A percentile compares a stretch with the other conserved stretches of the same genome.
Conservation (phyloP, 352 stramenopile genomes). For the Globisporangium barbulae region DNA sequence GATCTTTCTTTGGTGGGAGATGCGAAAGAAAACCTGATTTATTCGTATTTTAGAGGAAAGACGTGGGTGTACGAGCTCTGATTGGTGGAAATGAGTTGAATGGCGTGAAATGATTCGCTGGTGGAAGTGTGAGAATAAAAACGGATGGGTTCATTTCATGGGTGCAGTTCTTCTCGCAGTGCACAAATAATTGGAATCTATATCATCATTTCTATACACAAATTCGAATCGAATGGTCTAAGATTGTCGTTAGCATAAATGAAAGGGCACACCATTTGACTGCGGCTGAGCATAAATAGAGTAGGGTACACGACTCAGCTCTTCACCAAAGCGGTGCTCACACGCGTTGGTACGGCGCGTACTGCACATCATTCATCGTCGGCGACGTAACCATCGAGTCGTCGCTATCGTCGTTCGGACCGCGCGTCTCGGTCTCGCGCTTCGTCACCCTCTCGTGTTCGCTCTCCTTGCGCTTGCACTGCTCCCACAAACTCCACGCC, state of each 20-base stretch:
- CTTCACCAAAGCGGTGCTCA: background rate
- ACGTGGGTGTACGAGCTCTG: background rate
- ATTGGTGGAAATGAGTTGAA: conserved; percentile 1
- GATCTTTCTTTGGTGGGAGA: background rate
- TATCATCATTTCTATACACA: background rate
- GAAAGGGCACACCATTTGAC: background rate
- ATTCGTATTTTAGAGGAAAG: conserved; percentile 3
- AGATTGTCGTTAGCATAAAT: no score
- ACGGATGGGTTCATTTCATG: background rate
- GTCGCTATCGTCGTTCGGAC: conserved; percentile 1
- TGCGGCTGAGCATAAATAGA: background rate
- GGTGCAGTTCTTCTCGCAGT: background rate
- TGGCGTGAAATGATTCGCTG: conserved; percentile 3
- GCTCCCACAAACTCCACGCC: conserved; percentile 21
- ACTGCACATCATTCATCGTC: background rate
- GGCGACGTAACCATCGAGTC: background rate
- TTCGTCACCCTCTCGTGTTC: background rate
- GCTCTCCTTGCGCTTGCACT: conserved; percentile 11
- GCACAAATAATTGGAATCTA: background rate
- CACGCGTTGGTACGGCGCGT: conserved; percentile 7
- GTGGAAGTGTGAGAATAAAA: background rate
- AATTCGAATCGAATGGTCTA: background rate
- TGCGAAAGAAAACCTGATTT: conserved; percentile 11
- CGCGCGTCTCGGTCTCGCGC: background rate
- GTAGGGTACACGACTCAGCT: background rate